These are phyloP conservation scores for Sophora flavescens DNA, from an alignment of 306 rosid species.

Conservation along the genomic window DNA sequence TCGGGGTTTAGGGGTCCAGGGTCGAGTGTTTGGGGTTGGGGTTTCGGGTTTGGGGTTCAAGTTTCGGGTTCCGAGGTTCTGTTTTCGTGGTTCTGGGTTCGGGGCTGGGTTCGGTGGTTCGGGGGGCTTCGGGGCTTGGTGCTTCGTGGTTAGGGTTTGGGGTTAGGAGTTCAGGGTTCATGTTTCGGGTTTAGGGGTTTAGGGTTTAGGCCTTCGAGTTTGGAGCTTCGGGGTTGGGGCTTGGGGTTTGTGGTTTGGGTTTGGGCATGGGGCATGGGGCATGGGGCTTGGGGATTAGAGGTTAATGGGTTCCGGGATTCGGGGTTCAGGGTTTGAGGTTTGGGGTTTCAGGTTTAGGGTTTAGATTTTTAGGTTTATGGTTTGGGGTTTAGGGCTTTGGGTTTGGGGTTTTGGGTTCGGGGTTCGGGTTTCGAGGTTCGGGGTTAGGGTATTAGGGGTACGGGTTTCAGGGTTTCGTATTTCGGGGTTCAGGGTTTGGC, in stretches of 20 bases:
- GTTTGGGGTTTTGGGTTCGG: background rate
- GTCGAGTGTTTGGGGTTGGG: conserved; percentile 11
- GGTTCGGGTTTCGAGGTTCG: conserved; percentile 8
- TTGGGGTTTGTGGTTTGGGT: background rate
- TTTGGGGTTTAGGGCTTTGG: background rate
- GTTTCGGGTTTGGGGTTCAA: background rate
- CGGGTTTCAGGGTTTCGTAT: background rate
- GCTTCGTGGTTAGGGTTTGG: background rate
- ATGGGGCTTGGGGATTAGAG: background rate
- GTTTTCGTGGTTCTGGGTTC: background rate
- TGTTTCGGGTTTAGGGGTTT: background rate
- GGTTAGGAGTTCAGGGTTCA: background rate
- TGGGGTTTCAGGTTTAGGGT: background rate
- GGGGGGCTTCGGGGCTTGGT: background rate
- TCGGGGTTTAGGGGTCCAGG: too few species aligned
- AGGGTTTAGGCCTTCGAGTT: background rate
- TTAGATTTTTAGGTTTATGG: background rate
- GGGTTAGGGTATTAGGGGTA: background rate
- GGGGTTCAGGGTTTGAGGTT: background rate
- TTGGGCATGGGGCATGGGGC: conserved; percentile 1
- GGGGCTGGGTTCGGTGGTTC: background rate
- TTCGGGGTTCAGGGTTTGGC: background rate
- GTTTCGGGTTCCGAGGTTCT: background rate
- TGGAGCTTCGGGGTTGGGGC: conserved; percentile 1
- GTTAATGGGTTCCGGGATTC: background rate